These are phyloP conservation scores for Euryodendron excelsum DNA, from an alignment of 148 eudicot species.

Conservation along the genomic window DNA sequence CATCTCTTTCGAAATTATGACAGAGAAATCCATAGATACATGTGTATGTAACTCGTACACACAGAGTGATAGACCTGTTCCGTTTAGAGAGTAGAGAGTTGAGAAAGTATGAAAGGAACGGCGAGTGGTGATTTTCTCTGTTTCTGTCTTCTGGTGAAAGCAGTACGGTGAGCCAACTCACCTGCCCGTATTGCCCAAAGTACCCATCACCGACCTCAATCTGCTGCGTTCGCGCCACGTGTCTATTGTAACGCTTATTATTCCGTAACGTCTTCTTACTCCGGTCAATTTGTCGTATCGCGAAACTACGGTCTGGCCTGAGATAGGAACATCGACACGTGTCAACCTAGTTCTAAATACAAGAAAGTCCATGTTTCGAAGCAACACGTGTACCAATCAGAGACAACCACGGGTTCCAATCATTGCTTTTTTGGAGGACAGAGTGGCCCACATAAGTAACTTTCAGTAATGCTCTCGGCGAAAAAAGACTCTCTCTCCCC, in stretches of 20 bases:
- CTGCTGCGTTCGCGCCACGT: neutral
- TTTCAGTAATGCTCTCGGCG: neutral
- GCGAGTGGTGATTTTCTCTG: neutral
- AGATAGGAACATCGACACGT: neutral
- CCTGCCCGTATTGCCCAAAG: neutral
- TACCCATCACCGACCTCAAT: neutral
- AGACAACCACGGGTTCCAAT: neutral
- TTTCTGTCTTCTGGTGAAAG: neutral
- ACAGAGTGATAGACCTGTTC: neutral
- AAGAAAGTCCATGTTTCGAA: neutral
- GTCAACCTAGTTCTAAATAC: neutral
- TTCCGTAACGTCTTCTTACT: neutral
- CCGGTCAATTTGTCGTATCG: constrained; percentile 10
- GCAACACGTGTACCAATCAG: neutral
- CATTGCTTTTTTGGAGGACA: neutral
- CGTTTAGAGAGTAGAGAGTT: neutral
- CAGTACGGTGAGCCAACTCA: neutral
- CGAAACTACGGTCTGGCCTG: neutral
- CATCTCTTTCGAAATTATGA: neutral
- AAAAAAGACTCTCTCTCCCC: neutral
- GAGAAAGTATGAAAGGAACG: neutral
- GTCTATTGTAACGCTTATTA: neutral
- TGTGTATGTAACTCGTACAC: neutral
- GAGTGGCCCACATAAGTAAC: neutral
- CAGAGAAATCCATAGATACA: neutral